Evolutionary conservation across 208 protist species (phyloP), one percentile per base, ranked within the genome.

Genomic region (Wallacemonas sp.): DNA sequence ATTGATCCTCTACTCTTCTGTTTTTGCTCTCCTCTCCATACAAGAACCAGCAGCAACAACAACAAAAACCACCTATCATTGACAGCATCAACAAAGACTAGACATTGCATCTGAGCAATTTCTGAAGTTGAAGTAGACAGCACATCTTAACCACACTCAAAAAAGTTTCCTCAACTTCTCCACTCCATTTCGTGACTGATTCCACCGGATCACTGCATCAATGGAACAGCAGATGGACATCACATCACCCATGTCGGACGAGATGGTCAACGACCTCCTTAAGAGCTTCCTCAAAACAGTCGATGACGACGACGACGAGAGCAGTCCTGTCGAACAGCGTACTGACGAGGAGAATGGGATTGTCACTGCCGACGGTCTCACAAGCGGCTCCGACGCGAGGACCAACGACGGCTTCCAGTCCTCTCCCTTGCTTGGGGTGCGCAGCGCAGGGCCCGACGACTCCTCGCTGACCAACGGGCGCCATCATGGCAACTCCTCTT

Each of bases 181-280:
- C n/a, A n/a, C n/a, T n/a, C n/a, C n/a, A n/a, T n/a, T n/a, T n/a
- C n/a, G n/a, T n/a, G n/a, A n/a, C n/a, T n/a, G n/a, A n/a, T n/a
- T n/a, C n/a, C n/a, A n/a, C n/a, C n/a, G n/a, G n/a, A n/a, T n/a
- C n/a, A n/a, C n/a, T n/a, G n/a, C n/a, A n/a, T n/a, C n/a, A 41
- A 41, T 41, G 36, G 36, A 41, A 14, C 14, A 41, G 9, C 36
- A 41, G 14, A 17, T 23, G 19, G 19, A 49, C 44, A 17, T 16
- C 19, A 26, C 44, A 21, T 16, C 44, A 49, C 44, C 44, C 17
- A 49, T 49, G 44, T 49, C 44, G 17, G 44, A 49, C 19, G 44
- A 49, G 44, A 49, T 49, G 44, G 44, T 49, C 17, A 17, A 49
- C 19, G 44, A 49, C 19, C 44, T 49, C 17, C 44, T 49, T 17